Evolutionary conservation across 176 grass and related monocot species (phyloP).

Genomic region (Tillandsia fasciculata): DNA sequence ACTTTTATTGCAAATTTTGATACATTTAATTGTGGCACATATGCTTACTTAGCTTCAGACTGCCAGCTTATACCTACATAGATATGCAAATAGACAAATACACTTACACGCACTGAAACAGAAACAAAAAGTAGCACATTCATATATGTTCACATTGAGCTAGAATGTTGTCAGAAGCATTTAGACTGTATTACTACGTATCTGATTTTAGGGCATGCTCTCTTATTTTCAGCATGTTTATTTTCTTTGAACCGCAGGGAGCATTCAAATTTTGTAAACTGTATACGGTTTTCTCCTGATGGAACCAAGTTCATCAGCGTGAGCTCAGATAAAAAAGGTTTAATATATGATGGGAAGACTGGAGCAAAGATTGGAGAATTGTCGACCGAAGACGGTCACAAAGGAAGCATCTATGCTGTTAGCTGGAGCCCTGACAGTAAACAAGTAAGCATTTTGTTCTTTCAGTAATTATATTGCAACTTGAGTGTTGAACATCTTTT

Average conservation of each 20-base stretch:
- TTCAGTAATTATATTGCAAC: background rate
- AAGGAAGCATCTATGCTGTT: slow-evolving; percentile 89
- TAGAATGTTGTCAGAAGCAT: background rate
- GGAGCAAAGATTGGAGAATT: slow-evolving; percentile 84
- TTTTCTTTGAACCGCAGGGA: slow-evolving; percentile 49
- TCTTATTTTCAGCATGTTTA: background rate
- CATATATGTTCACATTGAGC: background rate
- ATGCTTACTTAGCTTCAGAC: too few relatives aligned
- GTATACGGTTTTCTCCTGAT: slow-evolving; percentile 86
- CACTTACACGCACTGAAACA: background rate
- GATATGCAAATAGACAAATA: too few relatives aligned
- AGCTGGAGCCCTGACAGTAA: slow-evolving; percentile 97
- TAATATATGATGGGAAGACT: slow-evolving; percentile 95
- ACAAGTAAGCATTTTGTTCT: slow-evolving; percentile 51
- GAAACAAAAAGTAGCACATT: background rate
- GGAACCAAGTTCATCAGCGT: slow-evolving; percentile 94
- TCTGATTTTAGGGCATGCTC: background rate
- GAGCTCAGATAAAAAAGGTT: slow-evolving; percentile 91
- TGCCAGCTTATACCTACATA: too few relatives aligned
- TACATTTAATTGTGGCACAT: background rate
- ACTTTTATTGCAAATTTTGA: background rate
- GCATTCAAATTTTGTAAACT: slow-evolving; percentile 94
- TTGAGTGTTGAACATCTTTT: background rate
- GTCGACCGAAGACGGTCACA: slow-evolving; percentile 56
- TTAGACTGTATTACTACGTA: background rate